Percentiles rank a stretch among this genome's conserved stretches.
Evolutionary conservation across 768 basidiomycete genomes (phyloP).

Genomic region (Hygrocybe coccinea): DNA sequence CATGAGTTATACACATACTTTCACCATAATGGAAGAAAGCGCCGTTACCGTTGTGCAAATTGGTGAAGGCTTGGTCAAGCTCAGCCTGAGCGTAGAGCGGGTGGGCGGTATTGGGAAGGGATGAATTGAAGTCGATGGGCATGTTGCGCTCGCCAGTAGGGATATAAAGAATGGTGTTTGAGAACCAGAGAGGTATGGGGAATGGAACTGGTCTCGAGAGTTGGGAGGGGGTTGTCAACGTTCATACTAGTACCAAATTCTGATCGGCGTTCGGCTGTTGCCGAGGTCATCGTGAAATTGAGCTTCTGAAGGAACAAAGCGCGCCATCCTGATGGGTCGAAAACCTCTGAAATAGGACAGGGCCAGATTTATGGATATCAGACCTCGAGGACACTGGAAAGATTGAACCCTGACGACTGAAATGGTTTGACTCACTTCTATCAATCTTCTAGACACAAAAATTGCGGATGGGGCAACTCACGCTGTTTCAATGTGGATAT

Average conservation of each 20-base stretch:
- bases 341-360: not conserved
- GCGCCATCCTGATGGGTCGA: not conserved
- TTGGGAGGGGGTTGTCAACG: slow-evolving; percentile 39
- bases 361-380: not conserved
- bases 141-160: slow-evolving; percentile 34
- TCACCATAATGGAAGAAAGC: slow-evolving; percentile 34
- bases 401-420: not conserved
- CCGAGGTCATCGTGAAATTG: slow-evolving; percentile 32
- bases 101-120: slow-evolving; percentile 31
- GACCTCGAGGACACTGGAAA: not conserved
- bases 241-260: slow-evolving; percentile 34
- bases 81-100: slow-evolving; percentile 50
- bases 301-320: slow-evolving; percentile 3
- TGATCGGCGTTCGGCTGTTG: slow-evolving; percentile 57
- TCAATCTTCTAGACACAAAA: not conserved
- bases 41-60: slow-evolving; percentile 38
- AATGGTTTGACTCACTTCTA: not conserved
- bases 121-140: slow-evolving; percentile 51
- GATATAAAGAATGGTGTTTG: slow-evolving; percentile 12
- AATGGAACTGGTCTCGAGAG: too few relatives aligned
- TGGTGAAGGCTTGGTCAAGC: slow-evolving; percentile 52
- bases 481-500: too few relatives aligned
- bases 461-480: too few relatives aligned
- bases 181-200: slow-evolving; percentile 23
- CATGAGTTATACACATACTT: slow-evolving; percentile 34